Base-by-base conservation (phyloP, 2,329 filamentous ascomycete genomes). In the Alternaria sp. region DNA sequence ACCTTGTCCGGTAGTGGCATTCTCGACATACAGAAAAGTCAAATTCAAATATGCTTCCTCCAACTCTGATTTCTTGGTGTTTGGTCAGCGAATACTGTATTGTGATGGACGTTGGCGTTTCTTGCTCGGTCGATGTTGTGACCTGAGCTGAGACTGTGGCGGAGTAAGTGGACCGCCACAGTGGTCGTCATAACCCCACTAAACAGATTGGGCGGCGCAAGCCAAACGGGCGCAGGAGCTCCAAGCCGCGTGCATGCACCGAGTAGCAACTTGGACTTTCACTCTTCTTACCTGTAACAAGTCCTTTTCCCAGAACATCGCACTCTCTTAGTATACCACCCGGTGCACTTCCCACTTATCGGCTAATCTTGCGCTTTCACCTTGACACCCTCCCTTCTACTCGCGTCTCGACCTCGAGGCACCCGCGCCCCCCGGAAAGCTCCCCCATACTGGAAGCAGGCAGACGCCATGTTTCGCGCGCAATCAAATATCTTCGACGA, bases 401-500 rank as follows among this genome's bases (percentile, higher is more conserved):
- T 49, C 54, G 29, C 45, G 42, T 33, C 34, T 37, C 58, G 33
- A 51, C 49, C 29, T 51, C 41, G 46, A 49, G 49, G 60, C 57
- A 56, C 53, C 53, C 21, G 42, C 48, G 29, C 54, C 46, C 36
- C 36, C 50, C 57, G 44, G 48, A 45, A n/a, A 56, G 46, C 50
- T 33, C 42, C 3, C 37, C 17, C 33, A 31, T 40, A 23, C 34
- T 50, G 17, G 37, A 45, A 58, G 39, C 50, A 63, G 56, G 51
- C 67, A 66, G 56, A 56, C 60, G 71, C 40, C 66, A 82, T 82
- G 80, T 82, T 82, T 64, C 79, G 80, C 66, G 77, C 79, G 31
- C 79, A 89, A 78, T 85, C 87, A 75, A 90, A 90, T 77, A 83
- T 85, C 45, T 90, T 90, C 69, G 88, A 90, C 77, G 88, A 90